phyloP scores from a whole-genome alignment of 257 asterid genomes.

The Salvia hispanica region DNA sequence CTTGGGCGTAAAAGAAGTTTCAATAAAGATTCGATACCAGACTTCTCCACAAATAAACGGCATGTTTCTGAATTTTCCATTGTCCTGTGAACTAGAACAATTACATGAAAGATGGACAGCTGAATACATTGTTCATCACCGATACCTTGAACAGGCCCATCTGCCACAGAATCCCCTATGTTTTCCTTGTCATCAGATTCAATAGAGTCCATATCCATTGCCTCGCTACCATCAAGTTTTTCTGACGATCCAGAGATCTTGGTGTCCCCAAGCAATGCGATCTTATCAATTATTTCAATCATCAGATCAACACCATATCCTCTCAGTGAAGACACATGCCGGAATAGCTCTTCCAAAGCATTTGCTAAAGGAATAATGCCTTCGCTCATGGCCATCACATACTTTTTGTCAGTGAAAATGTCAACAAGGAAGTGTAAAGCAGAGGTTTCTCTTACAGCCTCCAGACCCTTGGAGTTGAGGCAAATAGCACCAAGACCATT shows the following conservation, averaged over 20 bases:
- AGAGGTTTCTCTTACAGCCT: slow-evolving; percentile 81
- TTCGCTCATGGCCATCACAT: slow-evolving; percentile 82
- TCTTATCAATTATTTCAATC: slow-evolving; percentile 73
- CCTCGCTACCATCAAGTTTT: slow-evolving; percentile 54
- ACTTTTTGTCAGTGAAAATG: slow-evolving; percentile 74
- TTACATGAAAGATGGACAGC: slow-evolving; percentile 83
- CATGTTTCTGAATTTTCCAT: slow-evolving; percentile 95
- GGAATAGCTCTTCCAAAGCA: slow-evolving; percentile 91
- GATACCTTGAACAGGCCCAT: slow-evolving; percentile 48
- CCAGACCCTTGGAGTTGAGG: slow-evolving; percentile 90
- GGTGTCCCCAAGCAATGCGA: slow-evolving; percentile 58
- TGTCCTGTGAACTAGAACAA: slow-evolving; percentile 92
- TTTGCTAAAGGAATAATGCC: slow-evolving; percentile 91
- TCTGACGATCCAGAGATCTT: slow-evolving; percentile 49
- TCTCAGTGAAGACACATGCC: slow-evolving; percentile 81
- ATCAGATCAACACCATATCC: slow-evolving; percentile 81
- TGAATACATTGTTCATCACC: slow-evolving; percentile 80
- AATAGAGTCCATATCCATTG: slow-evolving; percentile 80
- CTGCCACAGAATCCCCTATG: slow-evolving; percentile 47
- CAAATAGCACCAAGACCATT: slow-evolving; percentile 94
- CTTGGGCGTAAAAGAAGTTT: slow-evolving; percentile 84
- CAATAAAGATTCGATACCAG: slow-evolving; percentile 85
- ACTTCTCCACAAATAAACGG: slow-evolving; percentile 88
- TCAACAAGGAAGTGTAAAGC: slow-evolving; percentile 78
- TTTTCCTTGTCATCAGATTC: slow-evolving; percentile 67